These are phyloP conservation scores for Colletotrichum gigasporum DNA, from an alignment of 2,329 filamentous ascomycete species.

Conservation along the genomic window DNA sequence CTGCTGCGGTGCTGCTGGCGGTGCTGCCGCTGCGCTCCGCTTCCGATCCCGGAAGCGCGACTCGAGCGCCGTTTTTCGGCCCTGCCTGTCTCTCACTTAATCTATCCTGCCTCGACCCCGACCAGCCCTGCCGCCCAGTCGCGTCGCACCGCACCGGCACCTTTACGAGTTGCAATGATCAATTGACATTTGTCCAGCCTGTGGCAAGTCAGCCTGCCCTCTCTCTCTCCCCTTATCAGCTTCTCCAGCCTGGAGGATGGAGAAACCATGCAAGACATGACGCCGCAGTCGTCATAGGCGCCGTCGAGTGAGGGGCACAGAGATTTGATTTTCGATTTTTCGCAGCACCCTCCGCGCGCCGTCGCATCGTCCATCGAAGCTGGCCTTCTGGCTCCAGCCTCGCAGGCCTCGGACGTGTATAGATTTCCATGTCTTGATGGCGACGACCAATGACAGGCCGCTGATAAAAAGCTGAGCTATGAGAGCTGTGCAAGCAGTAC, in stretches of 20 bases:
- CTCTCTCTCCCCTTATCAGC: constrained; percentile 17
- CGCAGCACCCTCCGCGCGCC: too few relatives aligned
- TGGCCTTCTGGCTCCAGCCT: background rate
- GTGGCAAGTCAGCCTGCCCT: background rate
- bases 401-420: too few relatives aligned
- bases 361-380: background rate
- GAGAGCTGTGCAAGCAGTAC: too few relatives aligned
- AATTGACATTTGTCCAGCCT: constrained; percentile 26
- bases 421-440: background rate
- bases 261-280: constrained; percentile 17
- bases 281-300: constrained; percentile 11
- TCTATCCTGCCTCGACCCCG: constrained; percentile 1
- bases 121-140: constrained; percentile 1
- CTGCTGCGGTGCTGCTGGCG: too few relatives aligned
- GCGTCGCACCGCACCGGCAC: background rate
- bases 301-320: too few relatives aligned
- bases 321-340: background rate
- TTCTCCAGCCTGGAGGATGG: constrained; percentile 3
- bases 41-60: constrained; percentile 27
- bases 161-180: constrained; percentile 28
- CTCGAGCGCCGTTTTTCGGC: constrained; percentile 20
- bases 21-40: too few relatives aligned
- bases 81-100: constrained; percentile 4
- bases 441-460: constrained; percentile 12
- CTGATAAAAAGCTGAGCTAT: constrained; percentile 9